Evolutionary conservation across 192 early-diverging fungal genomes (phyloP).

Genomic region (Backusella morwellensis): DNA sequence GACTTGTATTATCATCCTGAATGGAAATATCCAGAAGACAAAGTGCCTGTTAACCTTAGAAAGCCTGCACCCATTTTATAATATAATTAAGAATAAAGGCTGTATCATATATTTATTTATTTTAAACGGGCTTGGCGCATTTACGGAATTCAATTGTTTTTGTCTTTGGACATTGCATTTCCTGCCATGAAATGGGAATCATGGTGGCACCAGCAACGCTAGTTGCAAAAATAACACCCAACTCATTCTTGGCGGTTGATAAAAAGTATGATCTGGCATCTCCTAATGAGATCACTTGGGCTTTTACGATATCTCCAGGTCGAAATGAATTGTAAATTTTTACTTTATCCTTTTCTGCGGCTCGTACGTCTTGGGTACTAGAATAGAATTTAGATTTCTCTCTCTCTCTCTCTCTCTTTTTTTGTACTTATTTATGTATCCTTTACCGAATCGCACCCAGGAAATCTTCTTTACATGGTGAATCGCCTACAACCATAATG

Average conservation of each 20-base stretch:
- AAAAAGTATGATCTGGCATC: conserved; percentile 89
- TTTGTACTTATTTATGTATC: neutral
- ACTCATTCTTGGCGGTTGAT: conserved; percentile 89
- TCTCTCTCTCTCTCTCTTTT: too few relatives aligned
- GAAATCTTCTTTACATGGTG: conserved; percentile 83
- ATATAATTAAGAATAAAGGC: neutral
- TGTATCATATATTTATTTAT: neutral
- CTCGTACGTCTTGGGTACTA: conserved; percentile 88
- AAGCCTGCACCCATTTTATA: neutral
- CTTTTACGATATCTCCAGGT: conserved; percentile 91
- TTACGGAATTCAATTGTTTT: conserved; percentile 83
- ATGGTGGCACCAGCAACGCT: conserved; percentile 79
- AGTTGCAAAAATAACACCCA: conserved; percentile 92
- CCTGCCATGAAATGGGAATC: conserved; percentile 96
- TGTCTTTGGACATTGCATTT: conserved; percentile 97
- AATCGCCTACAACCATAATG: conserved; percentile 87
- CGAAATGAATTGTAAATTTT: conserved; percentile 88
- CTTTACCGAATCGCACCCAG: conserved; percentile 77
- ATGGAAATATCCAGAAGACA: conserved; percentile 25
- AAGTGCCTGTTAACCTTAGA: conserved; percentile 6
- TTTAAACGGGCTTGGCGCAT: conserved; percentile 86
- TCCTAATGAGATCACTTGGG: conserved; percentile 87
- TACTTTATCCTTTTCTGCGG: conserved; percentile 93
- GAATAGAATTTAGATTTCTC: neutral
- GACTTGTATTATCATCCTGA: conserved; percentile 29